Evolutionary conservation across 2,329 filamentous ascomycete species (phyloP).

Genomic region (Aureobasidium melanogenum): DNA sequence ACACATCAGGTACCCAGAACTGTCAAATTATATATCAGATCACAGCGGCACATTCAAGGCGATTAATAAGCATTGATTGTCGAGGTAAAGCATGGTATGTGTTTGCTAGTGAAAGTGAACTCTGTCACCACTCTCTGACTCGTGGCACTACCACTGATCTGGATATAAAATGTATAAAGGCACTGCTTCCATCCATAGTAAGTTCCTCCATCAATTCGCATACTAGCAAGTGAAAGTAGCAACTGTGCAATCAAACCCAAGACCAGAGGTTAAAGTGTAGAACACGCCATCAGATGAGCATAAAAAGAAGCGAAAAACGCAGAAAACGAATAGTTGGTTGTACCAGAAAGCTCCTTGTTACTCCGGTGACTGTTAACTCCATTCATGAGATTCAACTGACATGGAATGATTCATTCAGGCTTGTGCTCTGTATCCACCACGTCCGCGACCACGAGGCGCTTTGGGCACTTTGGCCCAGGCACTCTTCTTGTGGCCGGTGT

Average conservation of each 20-base stretch:
- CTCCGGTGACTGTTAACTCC: background rate
- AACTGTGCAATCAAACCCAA: background rate
- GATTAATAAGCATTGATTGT: background rate
- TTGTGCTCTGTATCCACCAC: background rate
- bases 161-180: background rate
- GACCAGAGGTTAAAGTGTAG: background rate
- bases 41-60: background rate
- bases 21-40: background rate
- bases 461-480: slow-evolving; percentile 2
- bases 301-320: background rate
- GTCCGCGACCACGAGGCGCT: background rate
- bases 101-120: background rate
- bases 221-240: background rate
- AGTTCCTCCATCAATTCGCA: background rate
- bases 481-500: background rate
- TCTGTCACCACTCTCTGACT: background rate
- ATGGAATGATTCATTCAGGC: background rate
- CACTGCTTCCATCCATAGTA: background rate
- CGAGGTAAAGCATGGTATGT: background rate
- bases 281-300: background rate
- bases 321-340: background rate
- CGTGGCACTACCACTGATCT: background rate
- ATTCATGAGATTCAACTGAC: background rate
- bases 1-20: background rate
- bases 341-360: background rate